Base-by-base conservation (phyloP, 2,329 filamentous ascomycete species). In the Colletotrichum sp. region DNA sequence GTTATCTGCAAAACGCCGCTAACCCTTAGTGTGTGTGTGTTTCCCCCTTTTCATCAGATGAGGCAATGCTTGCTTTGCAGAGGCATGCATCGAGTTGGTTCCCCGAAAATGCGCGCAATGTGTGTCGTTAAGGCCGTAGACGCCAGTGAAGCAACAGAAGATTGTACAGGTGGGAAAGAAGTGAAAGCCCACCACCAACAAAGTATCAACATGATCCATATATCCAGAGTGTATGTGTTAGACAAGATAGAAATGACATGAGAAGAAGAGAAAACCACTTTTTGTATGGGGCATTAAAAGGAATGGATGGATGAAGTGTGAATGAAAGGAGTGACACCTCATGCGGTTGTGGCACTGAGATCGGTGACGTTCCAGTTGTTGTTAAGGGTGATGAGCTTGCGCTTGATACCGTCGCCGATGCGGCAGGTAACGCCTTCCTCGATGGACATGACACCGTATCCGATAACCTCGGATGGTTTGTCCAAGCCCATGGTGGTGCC, bases 371-470 rank as follows among this genome's bases (percentile, higher is more conserved):
- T 82, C 88, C 88, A 89, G 78, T 85, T 84, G 5, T 74, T 80
- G 2, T 81, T 80, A n/a, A 89, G 79, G 0, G 81, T 69, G 0
- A 83, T 73, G 6, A 89, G 82, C 81, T 89, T 77, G 39, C 87
- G 83, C 70, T 82, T 84, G 67, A 89, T 86, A 16, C 88, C 88
- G 57, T 88, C 87, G 21, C 85, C 82, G 13, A 89, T 81, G 5
- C 87, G 84, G 2, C 85, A 85, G 78, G 85, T 87, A n/a, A 83
- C 71, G 7, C 86, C 86, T 6, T 84, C 82, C 8, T 85, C 83
- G 10, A 89, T 82, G 18, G 83, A 80, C 73, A 82, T 82, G 39
- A 87, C 79, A 1, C 85, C 86, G 78, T 88, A 87, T 7, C 80
- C 78, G 21, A 89, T 80, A 3, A 89, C 82, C 3, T 85, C 83